Conservation (phyloP, 345 rosid genomes). For the Euphorbia tirucalli region DNA sequence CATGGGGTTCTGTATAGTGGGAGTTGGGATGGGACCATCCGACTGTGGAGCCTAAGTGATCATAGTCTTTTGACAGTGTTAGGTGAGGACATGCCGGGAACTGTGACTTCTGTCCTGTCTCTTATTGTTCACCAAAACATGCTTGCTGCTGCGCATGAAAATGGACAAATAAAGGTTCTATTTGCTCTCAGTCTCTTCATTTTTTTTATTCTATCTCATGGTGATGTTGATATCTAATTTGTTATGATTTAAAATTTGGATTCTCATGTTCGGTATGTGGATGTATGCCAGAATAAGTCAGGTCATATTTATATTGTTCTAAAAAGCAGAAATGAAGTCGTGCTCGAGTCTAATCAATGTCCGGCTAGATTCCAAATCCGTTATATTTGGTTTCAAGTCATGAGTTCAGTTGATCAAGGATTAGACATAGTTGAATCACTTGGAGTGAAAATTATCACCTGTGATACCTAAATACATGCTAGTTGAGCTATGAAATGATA, state of each 20-base stretch:
- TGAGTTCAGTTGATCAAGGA: too few relatives aligned
- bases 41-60: slow-evolving; percentile 84
- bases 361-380: background rate
- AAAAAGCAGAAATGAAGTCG: too few relatives aligned
- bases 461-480: background rate
- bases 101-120: slow-evolving; percentile 55
- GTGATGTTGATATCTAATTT: background rate
- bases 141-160: slow-evolving; percentile 69
- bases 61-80: slow-evolving; percentile 70
- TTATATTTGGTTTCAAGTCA: background rate
- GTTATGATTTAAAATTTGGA: background rate
- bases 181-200: slow-evolving; percentile 5
- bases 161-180: slow-evolving; percentile 70
- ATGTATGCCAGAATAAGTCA: background rate
- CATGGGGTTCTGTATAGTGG: slow-evolving; percentile 83
- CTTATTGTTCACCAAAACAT: slow-evolving; percentile 42
- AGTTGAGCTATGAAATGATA: background rate
- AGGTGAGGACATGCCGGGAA: slow-evolving; percentile 56
- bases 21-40: slow-evolving; percentile 89
- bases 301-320: background rate
- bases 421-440: background rate
- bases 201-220: background rate
- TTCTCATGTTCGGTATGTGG: background rate
- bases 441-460: too few relatives aligned
- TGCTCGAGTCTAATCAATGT: background rate